phyloP scores from a whole-genome alignment of 768 basidiomycete species.

The Paxillus ammoniavirescens region DNA sequence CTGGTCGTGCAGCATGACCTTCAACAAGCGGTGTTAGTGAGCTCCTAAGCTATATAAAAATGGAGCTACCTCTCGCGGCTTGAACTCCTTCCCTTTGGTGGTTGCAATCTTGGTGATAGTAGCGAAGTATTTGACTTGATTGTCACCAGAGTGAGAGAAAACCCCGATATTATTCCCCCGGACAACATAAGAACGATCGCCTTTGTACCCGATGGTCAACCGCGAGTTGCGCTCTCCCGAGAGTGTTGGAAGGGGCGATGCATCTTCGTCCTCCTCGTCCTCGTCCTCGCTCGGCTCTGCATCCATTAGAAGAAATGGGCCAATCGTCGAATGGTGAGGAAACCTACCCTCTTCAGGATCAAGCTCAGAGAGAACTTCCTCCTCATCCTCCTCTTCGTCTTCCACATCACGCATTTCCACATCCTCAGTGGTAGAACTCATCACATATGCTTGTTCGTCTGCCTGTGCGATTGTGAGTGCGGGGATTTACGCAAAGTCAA shows the following conservation, averaged over 20 bases:
- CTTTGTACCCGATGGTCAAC: slow-evolving; percentile 92
- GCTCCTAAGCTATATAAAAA: neutral
- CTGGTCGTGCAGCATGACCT: slow-evolving; percentile 98
- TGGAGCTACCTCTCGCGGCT: slow-evolving; percentile 72
- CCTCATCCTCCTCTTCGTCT: slow-evolving; percentile 77
- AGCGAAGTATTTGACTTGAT: slow-evolving; percentile 79
- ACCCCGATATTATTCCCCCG: slow-evolving; percentile 91
- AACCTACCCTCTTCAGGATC: slow-evolving; percentile 58
- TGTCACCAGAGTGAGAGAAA: slow-evolving; percentile 70
- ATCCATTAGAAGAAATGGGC: slow-evolving; percentile 24
- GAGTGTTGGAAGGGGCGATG: slow-evolving; percentile 35
- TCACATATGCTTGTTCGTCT: slow-evolving; percentile 86
- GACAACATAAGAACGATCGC: slow-evolving; percentile 91
- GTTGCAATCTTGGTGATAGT: slow-evolving; percentile 84
- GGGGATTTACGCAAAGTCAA: neutral
- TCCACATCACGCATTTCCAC: slow-evolving; percentile 84
- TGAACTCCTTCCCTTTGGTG: slow-evolving; percentile 79
- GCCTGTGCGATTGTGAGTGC: slow-evolving; percentile 37
- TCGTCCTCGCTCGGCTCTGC: slow-evolving; percentile 44
- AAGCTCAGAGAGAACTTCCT: slow-evolving; percentile 70
- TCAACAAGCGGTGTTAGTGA: slow-evolving; percentile 10
- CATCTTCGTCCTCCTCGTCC: slow-evolving; percentile 47
- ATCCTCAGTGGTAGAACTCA: slow-evolving; percentile 74
- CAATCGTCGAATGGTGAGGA: neutral
- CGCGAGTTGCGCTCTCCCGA: slow-evolving; percentile 80